phyloP scores from a whole-genome alignment of 805 yeast species.

The Zygosaccharomyces kombuchaensis region DNA sequence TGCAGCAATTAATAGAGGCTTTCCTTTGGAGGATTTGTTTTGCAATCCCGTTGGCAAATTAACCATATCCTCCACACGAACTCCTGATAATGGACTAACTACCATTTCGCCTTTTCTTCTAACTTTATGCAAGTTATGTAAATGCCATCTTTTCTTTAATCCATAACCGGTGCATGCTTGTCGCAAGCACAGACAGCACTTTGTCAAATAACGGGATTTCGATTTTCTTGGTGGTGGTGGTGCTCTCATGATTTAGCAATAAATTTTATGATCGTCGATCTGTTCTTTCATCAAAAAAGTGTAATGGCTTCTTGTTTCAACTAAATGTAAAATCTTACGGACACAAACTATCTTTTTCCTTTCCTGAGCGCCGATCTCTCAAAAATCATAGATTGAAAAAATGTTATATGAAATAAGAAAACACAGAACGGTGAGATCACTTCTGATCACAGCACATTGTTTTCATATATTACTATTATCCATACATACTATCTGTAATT shows the following conservation, averaged over 20 bases:
- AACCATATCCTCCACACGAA: constrained; percentile 26
- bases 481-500: not conserved
- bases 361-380: not conserved
- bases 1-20: constrained; percentile 31
- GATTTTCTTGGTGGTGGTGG: constrained; percentile 33
- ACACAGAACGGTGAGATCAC: not conserved
- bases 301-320: not conserved
- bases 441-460: not conserved
- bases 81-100: constrained; percentile 18
- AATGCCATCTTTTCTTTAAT: constrained; percentile 24
- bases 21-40: constrained; percentile 16
- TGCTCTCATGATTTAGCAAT: constrained; percentile 26
- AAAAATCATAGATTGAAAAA: too few relatives aligned
- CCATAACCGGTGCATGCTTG: constrained; percentile 17
- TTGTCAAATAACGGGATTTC: constrained; percentile 18
- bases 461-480: not conserved
- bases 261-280: not conserved
- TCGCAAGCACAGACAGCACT: constrained; percentile 14
- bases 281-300: too few relatives aligned
- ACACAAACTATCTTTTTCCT: not conserved
- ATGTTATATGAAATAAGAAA: not conserved
- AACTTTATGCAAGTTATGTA: constrained; percentile 21
- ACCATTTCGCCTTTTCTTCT: constrained; percentile 7
- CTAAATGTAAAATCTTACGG: not conserved
- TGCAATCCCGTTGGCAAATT: constrained; percentile 22